Conservation (phyloP, 2,329 filamentous ascomycete species). For the Ophidiomyces ophidiicola region DNA sequence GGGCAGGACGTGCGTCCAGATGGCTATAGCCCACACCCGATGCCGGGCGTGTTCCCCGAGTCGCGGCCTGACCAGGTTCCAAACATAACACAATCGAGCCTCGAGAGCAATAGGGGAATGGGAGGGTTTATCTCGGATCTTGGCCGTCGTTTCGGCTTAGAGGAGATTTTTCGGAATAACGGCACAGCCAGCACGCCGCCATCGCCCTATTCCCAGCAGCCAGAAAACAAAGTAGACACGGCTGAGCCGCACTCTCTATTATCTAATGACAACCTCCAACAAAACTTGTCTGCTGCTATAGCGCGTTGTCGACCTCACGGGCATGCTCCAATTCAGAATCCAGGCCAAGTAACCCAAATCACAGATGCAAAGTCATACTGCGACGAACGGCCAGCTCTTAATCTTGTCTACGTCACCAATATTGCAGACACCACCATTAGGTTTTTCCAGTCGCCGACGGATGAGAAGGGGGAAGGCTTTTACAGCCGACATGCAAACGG, state of each 20-base stretch:
- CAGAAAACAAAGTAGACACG: slow-evolving; percentile 16
- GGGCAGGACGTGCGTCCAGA: slow-evolving; percentile 22
- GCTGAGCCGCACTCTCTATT: slow-evolving; percentile 21
- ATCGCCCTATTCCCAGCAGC: slow-evolving; percentile 31
- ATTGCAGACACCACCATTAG: slow-evolving; percentile 57
- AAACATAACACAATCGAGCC: neutral
- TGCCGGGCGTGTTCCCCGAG: slow-evolving; percentile 65
- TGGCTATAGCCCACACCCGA: slow-evolving; percentile 30
- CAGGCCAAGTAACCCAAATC: slow-evolving; percentile 58
- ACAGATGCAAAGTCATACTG: slow-evolving; percentile 80
- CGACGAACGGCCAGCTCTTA: slow-evolving; percentile 60
- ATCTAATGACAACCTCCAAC: slow-evolving; percentile 33
- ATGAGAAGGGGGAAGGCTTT: slow-evolving; percentile 42
- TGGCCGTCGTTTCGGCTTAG: slow-evolving; percentile 56
- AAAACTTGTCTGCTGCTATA: slow-evolving; percentile 59
- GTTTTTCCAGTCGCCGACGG: slow-evolving; percentile 52
- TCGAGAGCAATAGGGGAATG: slow-evolving; percentile 32
- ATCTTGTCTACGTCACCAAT: slow-evolving; percentile 47
- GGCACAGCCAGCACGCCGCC: slow-evolving; percentile 20
- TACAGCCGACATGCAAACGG: slow-evolving; percentile 47
- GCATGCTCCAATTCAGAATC: slow-evolving; percentile 58
- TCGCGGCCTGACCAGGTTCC: slow-evolving; percentile 23
- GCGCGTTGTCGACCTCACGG: slow-evolving; percentile 65
- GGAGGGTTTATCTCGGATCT: slow-evolving; percentile 56
- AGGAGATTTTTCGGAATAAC: slow-evolving; percentile 31